These are phyloP conservation scores for Cryptococcus jaspeensis DNA, from an alignment of 1,284 basidiomycete genomes.

Conservation along the genomic window DNA sequence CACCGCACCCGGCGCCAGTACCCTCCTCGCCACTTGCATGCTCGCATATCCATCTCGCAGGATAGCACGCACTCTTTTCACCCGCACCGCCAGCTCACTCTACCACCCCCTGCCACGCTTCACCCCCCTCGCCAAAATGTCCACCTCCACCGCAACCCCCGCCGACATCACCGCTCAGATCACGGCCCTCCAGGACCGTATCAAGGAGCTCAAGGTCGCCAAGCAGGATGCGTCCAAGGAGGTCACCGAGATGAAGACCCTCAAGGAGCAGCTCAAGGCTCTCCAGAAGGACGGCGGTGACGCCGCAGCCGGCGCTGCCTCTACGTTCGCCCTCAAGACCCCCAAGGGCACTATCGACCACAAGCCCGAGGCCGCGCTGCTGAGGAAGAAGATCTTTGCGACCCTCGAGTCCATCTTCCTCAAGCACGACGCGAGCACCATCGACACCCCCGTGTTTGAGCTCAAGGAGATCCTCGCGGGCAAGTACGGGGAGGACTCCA, in stretches of 20 bases:
- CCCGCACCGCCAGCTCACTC: no score
- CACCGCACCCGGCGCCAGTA: no score
- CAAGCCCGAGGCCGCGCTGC: slow-evolving; percentile 89
- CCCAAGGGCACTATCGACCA: slow-evolving; percentile 91
- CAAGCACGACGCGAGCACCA: slow-evolving; percentile 83
- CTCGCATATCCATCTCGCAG: no score
- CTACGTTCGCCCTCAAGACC: slow-evolving; percentile 33
- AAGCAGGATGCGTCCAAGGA: slow-evolving; percentile 48
- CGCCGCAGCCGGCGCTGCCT: slow-evolving; percentile 36
- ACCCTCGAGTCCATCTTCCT: slow-evolving; percentile 88
- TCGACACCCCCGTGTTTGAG: slow-evolving; percentile 98
- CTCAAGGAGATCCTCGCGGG: slow-evolving; percentile 92
- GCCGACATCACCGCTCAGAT: slow-evolving; percentile 36
- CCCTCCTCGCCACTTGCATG: no score
- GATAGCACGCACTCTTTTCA: no score
- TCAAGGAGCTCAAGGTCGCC: slow-evolving; percentile 48
- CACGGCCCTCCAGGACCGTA: slow-evolving; percentile 41
- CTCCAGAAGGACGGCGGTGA: slow-evolving; percentile 17
- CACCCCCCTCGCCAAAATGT: slow-evolving; percentile 11
- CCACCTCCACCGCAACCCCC: slow-evolving; percentile 6
- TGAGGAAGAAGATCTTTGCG: slow-evolving; percentile 84
- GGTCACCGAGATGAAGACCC: slow-evolving; percentile 48
- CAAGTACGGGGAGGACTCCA: slow-evolving; percentile 96
- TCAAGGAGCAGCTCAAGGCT: slow-evolving; percentile 44
- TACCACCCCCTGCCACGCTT: not conserved